Conservation (phyloP, 2,329 filamentous ascomycete genomes). For the Penicillium corylophilum region DNA sequence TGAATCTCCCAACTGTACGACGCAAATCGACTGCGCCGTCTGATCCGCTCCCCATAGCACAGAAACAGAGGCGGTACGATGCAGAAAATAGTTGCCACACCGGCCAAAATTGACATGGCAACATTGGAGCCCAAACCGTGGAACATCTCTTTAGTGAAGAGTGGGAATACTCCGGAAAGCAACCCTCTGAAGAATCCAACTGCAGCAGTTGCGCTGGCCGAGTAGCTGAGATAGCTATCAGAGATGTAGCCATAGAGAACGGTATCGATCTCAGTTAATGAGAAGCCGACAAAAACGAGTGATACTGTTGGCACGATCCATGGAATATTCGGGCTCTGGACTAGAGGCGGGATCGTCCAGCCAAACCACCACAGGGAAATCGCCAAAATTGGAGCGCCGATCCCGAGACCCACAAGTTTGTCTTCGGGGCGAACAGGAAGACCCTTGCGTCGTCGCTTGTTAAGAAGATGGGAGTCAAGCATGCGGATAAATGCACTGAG, state of each 20-base stretch:
- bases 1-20: conserved; percentile 33
- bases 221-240: conserved; percentile 47
- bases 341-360: conserved; percentile 48
- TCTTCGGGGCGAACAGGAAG: conserved; percentile 43
- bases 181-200: conserved; percentile 42
- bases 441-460: conserved; percentile 19
- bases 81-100: conserved; percentile 44
- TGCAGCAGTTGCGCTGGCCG: conserved; percentile 47
- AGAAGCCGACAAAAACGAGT: conserved; percentile 49
- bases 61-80: conserved; percentile 39
- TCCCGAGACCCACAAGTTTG: conserved; percentile 48
- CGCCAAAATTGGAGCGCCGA: conserved; percentile 48
- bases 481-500: conserved; percentile 46
- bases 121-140: conserved; percentile 38
- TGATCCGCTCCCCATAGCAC: conserved; percentile 38
- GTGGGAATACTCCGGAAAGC: conserved; percentile 41
- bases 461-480: conserved; percentile 40
- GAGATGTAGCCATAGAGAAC: conserved; percentile 46
- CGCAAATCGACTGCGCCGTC: conserved; percentile 39
- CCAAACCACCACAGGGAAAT: conserved; percentile 50
- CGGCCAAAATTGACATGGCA: conserved; percentile 43
- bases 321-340: conserved; percentile 23
- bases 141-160: conserved; percentile 46
- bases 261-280: conserved; percentile 48
- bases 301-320: conserved; percentile 45